Evolutionary conservation across 2,329 filamentous ascomycete genomes (phyloP).

Genomic region (Scleromitrula shiraiana): DNA sequence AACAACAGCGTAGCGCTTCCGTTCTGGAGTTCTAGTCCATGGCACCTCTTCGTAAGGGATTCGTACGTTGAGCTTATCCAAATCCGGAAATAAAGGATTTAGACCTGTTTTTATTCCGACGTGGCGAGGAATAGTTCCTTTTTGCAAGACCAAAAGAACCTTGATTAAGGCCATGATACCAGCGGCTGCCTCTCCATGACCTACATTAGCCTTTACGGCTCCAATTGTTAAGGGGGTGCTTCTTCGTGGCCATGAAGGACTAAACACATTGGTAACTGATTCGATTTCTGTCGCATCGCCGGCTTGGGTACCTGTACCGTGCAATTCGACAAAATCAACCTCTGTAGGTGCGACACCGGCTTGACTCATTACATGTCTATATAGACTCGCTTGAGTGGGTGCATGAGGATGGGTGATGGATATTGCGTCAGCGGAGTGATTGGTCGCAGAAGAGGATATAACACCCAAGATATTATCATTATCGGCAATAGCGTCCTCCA

Average conservation of each 20-base stretch:
- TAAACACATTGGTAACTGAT: background rate
- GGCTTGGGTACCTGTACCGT: constrained; percentile 3
- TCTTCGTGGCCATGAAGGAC: background rate
- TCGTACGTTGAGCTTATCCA: constrained; percentile 27
- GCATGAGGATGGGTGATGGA: constrained; percentile 5
- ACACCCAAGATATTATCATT: constrained; percentile 49
- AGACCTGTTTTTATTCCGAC: constrained; percentile 27
- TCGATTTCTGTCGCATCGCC: constrained; percentile 4
- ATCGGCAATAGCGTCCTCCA: constrained; percentile 34
- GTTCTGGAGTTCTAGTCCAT: constrained; percentile 29
- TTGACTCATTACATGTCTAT: background rate
- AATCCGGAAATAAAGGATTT: constrained; percentile 23
- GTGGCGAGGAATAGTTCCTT: constrained; percentile 20
- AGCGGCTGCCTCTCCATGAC: constrained; percentile 10
- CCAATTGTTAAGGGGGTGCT: background rate
- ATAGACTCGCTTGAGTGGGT: background rate
- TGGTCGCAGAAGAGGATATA: constrained; percentile 37
- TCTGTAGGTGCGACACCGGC: background rate
- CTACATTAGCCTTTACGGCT: constrained; percentile 3
- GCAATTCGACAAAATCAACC: constrained; percentile 1
- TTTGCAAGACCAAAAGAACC: constrained; percentile 20
- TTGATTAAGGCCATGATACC: constrained; percentile 23
- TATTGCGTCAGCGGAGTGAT: constrained; percentile 37
- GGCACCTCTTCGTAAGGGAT: constrained; percentile 13
- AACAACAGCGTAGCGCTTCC: constrained; percentile 30